These are phyloP conservation scores for Maudiozyma barnettii DNA, from an alignment of 805 yeast genomes.

Conservation along the genomic window DNA sequence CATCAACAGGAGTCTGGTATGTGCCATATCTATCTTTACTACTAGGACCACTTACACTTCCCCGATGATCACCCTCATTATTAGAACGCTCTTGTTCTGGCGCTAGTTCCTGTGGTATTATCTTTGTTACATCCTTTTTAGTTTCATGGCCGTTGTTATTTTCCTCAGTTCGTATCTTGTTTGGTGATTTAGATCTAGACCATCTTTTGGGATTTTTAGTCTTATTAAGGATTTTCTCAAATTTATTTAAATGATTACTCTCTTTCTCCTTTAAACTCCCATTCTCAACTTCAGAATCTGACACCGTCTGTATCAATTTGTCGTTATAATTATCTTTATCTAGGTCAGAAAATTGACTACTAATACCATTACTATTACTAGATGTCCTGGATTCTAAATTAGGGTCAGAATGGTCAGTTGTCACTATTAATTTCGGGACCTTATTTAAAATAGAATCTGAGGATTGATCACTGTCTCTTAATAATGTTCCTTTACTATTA, in stretches of 20 bases:
- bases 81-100: not conserved
- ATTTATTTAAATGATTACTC: conserved; percentile 10
- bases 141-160: not conserved
- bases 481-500: not conserved
- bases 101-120: not conserved
- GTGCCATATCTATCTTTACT: not conserved
- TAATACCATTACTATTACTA: not conserved
- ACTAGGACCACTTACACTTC: not conserved
- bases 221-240: conserved; percentile 16
- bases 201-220: conserved; percentile 10
- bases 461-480: not conserved
- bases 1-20: conserved; percentile 12
- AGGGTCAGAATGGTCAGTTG: not conserved
- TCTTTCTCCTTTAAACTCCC: not conserved
- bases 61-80: not conserved
- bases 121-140: not conserved
- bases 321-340: not conserved
- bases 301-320: not conserved
- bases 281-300: not conserved
- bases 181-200: conserved; percentile 16
- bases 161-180: not conserved
- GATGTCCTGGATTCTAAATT: not conserved
- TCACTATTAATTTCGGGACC: not conserved
- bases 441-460: not conserved
- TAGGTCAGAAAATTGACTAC: not conserved